phyloP scores from a whole-genome alignment of 148 eudicot genomes.

The Pouteria glomerata region DNA sequence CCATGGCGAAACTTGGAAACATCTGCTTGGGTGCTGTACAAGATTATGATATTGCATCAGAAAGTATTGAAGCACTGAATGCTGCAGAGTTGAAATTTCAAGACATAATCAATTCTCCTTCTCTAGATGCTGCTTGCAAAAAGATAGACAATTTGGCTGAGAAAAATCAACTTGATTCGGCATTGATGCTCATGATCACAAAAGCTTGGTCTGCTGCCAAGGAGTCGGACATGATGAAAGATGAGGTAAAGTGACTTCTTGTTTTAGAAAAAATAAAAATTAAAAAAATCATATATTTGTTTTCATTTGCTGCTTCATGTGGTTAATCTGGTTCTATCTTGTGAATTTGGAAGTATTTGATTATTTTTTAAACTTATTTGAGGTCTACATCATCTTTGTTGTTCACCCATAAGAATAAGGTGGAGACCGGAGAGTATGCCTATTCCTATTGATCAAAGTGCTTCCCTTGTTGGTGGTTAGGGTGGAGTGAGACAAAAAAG shows the following conservation, averaged over 20 bases:
- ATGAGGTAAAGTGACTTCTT: conserved; percentile 50
- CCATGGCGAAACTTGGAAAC: conserved; percentile 57
- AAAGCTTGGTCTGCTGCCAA: conserved; percentile 96
- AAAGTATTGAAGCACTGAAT: conserved; percentile 66
- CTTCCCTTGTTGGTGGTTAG: neutral
- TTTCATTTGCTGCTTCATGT: neutral
- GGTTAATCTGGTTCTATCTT: neutral
- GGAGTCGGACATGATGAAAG: conserved; percentile 77
- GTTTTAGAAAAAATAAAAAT: neutral
- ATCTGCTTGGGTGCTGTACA: conserved; percentile 73
- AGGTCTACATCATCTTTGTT: conserved; percentile 1
- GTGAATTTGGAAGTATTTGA: neutral
- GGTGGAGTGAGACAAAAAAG: neutral
- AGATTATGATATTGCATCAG: conserved; percentile 73
- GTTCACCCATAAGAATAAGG: neutral
- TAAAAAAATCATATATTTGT: conserved; percentile 1
- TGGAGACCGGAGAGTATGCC: neutral
- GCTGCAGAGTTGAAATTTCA: conserved; percentile 83
- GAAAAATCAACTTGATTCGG: conserved; percentile 85
- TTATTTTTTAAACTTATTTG: neutral
- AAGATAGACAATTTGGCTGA: conserved; percentile 82
- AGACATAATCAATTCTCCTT: conserved; percentile 85
- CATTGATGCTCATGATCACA: conserved; percentile 66
- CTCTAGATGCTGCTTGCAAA: conserved; percentile 72
- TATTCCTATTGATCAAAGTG: neutral